Base-by-base conservation (phyloP, 2,329 filamentous ascomycete species). In the Aspergillus candidus region DNA sequence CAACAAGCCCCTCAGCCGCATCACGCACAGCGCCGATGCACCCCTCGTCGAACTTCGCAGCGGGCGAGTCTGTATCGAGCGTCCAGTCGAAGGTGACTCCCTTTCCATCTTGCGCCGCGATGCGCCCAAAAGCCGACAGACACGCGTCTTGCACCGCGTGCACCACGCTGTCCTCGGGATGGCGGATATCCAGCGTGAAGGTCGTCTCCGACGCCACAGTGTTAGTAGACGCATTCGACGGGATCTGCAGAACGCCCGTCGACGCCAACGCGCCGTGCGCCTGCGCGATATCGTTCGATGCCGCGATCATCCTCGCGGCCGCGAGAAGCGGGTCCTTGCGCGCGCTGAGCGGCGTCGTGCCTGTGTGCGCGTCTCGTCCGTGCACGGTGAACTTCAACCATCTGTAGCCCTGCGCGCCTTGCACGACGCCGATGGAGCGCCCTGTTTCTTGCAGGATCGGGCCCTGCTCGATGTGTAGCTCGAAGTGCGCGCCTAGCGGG, bases 381-480 rank as follows among this genome's bases (percentile, higher is more conserved):
- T 69, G 65, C 1, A 87, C 74, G 2, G 74, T 76, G 29, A 87
- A 61, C 0, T 76, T 83, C 56, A 79, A 77, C 84, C 84, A 87
- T 47, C 78, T 76, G 59, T 85, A 86, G 4, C 79, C 80, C 58
- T 87, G 83, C 0, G 82, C 82, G 2, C 83, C 83, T 18, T 74
- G 73, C 1, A 88, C 84, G 2, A 84, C 72, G 6, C 82, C 80
- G 43, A 88, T 76, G 42, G 80, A 80, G 45, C 77, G 72, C 11
- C 72, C 65, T 11, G 73, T 71, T 17, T 74, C 73, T 54, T 87
- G 82, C 0, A 90, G 72, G 11, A 86, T 77, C 0, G 84, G 83
- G 0, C 84, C 84, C 60, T 91, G 86, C 59, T 90, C 86, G 37
- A 90, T 90, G 57, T 90, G 86, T 4, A 90, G 71, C 61, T 90